Evolutionary conservation across 495 filamentous ascomycete genomes (phyloP).

Genomic region (Talaromyces nanjingensis): DNA sequence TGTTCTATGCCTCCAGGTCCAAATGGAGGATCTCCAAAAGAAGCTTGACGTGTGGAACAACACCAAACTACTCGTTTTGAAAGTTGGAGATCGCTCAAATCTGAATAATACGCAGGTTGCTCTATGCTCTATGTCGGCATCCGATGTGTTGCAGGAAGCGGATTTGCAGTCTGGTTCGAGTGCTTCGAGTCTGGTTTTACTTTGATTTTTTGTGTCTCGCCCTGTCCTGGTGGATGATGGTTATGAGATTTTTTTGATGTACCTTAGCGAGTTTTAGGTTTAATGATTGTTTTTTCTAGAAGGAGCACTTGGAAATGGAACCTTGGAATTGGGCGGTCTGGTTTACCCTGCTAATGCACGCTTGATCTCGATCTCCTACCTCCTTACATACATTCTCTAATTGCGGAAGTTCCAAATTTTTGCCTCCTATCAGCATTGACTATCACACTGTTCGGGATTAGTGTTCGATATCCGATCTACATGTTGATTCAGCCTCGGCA

Average conservation of each 20-base stretch:
- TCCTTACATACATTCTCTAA: neutral
- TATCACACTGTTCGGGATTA: no score
- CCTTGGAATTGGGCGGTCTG: neutral
- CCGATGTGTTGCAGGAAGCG: neutral
- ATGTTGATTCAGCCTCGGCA: neutral
- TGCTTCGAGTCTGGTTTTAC: conserved; percentile 2
- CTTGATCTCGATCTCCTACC: neutral
- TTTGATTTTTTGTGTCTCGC: neutral
- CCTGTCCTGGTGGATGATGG: neutral
- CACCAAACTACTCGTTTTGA: neutral
- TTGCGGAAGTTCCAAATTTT: neutral
- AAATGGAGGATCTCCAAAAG: neutral
- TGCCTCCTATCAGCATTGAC: no score
- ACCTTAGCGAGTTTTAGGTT: neutral
- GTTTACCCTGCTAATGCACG: neutral
- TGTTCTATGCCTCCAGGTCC: neutral
- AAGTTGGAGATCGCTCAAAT: neutral
- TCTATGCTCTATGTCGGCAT: neutral
- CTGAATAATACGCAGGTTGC: neutral
- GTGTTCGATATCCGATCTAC: neutral
- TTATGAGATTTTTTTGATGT: neutral
- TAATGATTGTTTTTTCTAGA: neutral
- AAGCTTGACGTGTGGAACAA: neutral
- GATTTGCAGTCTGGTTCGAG: neutral
- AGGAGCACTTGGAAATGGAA: neutral